Conservation (phyloP, 768 basidiomycete species). For the Pisolithus marmoratus region DNA sequence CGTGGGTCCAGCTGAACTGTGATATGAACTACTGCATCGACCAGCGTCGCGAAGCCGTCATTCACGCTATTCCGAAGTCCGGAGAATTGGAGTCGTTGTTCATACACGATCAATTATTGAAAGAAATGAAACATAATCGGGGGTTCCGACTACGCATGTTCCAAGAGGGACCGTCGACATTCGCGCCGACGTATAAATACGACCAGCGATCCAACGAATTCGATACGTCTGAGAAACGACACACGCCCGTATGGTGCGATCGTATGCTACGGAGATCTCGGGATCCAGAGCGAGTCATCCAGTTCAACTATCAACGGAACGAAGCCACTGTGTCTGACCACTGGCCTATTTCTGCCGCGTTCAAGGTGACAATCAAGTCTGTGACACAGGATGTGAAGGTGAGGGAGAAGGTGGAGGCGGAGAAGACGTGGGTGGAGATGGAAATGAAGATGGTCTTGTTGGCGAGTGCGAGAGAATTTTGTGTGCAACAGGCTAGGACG, state of each 20-base stretch:
- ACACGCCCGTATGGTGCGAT: constrained; percentile 96
- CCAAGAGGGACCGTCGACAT: constrained; percentile 74
- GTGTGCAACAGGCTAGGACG: constrained; percentile 24
- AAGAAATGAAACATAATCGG: constrained; percentile 84
- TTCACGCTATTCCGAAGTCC: constrained; percentile 61
- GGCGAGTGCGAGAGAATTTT: constrained; percentile 27
- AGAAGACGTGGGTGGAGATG: constrained; percentile 44
- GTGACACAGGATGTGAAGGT: constrained; percentile 56
- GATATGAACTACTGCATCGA: too few relatives aligned
- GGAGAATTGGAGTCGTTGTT: too few relatives aligned
- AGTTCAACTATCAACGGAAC: constrained; percentile 73
- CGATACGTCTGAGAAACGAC: constrained; percentile 84
- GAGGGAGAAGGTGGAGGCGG: constrained; percentile 50
- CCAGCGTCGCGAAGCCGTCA: too few relatives aligned
- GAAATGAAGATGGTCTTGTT: constrained; percentile 27
- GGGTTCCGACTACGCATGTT: constrained; percentile 82
- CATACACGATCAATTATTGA: constrained; percentile 85
- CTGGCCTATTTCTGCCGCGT: constrained; percentile 79
- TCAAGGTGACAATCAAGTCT: constrained; percentile 67
- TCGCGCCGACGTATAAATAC: constrained; percentile 94
- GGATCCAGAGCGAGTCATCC: constrained; percentile 50
- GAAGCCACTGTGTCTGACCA: constrained; percentile 90
- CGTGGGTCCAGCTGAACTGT: too few relatives aligned
- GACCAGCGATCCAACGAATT: constrained; percentile 73
- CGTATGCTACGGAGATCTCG: constrained; percentile 76